Conservation (phyloP, 1,284 basidiomycete genomes). For the Ceratorhiza oryzae-sativae region DNA sequence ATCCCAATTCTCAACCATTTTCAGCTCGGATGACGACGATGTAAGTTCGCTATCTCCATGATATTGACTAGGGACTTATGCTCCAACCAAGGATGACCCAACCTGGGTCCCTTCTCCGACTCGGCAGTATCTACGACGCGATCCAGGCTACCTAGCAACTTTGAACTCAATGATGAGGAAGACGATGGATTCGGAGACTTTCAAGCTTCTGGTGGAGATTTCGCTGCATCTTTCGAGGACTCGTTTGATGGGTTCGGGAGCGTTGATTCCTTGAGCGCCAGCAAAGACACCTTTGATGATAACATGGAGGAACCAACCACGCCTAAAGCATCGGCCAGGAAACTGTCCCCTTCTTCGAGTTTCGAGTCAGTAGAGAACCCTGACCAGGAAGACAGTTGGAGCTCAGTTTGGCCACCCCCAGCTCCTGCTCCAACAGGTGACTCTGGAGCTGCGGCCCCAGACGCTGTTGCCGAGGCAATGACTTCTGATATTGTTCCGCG, state of each 20-base stretch:
- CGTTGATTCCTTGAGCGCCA: neutral
- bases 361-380: conserved; percentile 31
- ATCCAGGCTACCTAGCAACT: conserved; percentile 56
- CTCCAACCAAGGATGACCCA: conserved; percentile 51
- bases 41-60: conserved; percentile 41
- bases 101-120: conserved; percentile 76
- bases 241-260: conserved; percentile 16
- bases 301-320: conserved; percentile 26
- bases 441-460: conserved; percentile 4
- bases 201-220: conserved; percentile 57
- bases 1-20: conserved; percentile 27
- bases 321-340: conserved; percentile 10
- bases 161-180: conserved; percentile 67
- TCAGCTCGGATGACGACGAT: conserved; percentile 43
- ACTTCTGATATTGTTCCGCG: conserved; percentile 26
- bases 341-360: conserved; percentile 26
- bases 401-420: conserved; percentile 23
- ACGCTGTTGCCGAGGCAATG: conserved; percentile 31
- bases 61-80: neutral
- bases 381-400: conserved; percentile 28
- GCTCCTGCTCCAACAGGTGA: conserved; percentile 5
- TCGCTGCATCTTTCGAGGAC: conserved; percentile 13
- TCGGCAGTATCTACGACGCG: conserved; percentile 63
- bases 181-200: conserved; percentile 84
- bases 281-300: conserved; percentile 22